phyloP scores from a whole-genome alignment of 176 grass and related monocot genomes.

The Eleusine coracana region DNA sequence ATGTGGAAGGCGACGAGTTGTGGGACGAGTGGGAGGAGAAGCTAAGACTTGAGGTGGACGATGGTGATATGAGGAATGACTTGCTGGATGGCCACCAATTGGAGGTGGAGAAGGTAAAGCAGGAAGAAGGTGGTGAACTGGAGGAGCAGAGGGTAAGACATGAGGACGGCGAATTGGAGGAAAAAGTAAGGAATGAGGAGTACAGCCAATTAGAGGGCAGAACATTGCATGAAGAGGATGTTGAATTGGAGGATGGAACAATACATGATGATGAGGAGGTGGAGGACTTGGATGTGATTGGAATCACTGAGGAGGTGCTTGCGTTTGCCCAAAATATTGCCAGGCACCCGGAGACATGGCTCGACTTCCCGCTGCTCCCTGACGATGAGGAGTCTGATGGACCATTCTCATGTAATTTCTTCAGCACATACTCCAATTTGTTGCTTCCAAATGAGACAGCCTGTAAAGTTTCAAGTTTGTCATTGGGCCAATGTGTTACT shows the following conservation, averaged over 20 bases:
- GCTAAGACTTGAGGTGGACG: not conserved
- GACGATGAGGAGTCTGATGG: conserved; percentile 83
- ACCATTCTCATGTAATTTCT: conserved; percentile 63
- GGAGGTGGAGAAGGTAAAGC: not conserved
- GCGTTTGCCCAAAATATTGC: conserved; percentile 84
- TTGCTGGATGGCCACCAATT: not conserved
- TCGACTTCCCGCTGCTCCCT: conserved; percentile 86
- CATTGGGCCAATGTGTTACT: not conserved
- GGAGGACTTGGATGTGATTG: conserved; percentile 63
- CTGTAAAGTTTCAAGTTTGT: conserved; percentile 7
- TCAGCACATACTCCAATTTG: conserved; percentile 5
- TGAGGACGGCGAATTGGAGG: not conserved
- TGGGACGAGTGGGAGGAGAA: conserved; percentile 35
- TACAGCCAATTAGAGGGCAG: conserved; percentile 8
- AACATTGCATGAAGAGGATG: conserved; percentile 13
- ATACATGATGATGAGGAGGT: conserved; percentile 39
- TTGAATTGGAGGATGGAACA: conserved; percentile 13
- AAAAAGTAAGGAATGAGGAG: conserved; percentile 12
- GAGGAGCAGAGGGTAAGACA: not conserved
- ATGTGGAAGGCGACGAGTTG: conserved; percentile 1
- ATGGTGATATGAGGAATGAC: not conserved
- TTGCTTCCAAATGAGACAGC: not conserved
- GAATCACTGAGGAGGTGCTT: conserved; percentile 85
- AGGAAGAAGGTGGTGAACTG: conserved; percentile 9
- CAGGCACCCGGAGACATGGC: conserved; percentile 91